These are phyloP conservation scores for Solanum medicagineum DNA, from an alignment of 257 asterid species.

Conservation along the genomic window DNA sequence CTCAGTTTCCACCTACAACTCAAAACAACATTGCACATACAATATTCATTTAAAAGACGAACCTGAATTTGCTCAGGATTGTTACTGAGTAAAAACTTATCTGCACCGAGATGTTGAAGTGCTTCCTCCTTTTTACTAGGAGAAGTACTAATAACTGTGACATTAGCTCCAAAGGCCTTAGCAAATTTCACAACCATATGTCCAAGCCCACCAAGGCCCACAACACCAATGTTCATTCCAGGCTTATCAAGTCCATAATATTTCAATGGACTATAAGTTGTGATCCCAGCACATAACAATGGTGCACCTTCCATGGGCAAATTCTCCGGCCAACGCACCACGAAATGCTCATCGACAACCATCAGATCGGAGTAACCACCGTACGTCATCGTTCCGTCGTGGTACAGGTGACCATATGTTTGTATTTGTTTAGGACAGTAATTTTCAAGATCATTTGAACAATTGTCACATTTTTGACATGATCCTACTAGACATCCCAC, in stretches of 20 bases:
- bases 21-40: not conserved
- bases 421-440: conserved; percentile 18
- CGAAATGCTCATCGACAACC: conserved; percentile 24
- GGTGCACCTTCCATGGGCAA: conserved; percentile 30
- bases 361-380: conserved; percentile 41
- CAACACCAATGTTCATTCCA: conserved; percentile 24
- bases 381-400: conserved; percentile 23
- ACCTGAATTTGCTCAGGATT: conserved; percentile 26
- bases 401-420: conserved; percentile 1
- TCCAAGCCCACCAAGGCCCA: conserved; percentile 45
- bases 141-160: conserved; percentile 33
- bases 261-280: conserved; percentile 33
- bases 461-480: conserved; percentile 22
- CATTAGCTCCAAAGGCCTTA: conserved; percentile 30
- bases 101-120: conserved; percentile 25
- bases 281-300: conserved; percentile 37
- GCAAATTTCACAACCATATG: conserved; percentile 41
- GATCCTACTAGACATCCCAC: conserved; percentile 39
- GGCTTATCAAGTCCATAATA: conserved; percentile 31
- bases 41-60: not conserved
- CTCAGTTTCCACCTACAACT: not conserved
- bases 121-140: conserved; percentile 27
- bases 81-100: conserved; percentile 24
- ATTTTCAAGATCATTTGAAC: conserved; percentile 14
- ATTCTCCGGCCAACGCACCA: conserved; percentile 18